These are phyloP conservation scores for Hemileccinum impolitum DNA, from an alignment of 768 basidiomycete species.

Conservation along the genomic window DNA sequence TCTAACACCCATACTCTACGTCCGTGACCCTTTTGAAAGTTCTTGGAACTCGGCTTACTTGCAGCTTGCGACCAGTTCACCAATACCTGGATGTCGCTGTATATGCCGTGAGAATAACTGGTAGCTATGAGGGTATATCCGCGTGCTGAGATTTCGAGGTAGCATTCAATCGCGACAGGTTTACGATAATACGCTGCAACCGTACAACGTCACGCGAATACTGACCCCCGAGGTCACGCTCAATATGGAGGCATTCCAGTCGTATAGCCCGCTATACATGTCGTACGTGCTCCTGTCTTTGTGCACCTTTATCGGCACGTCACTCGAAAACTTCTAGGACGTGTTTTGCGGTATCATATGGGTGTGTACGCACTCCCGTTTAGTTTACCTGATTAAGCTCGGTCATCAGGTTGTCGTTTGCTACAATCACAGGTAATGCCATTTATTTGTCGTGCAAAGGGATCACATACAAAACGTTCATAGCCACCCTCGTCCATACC, in stretches of 20 bases:
- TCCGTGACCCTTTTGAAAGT: constrained; percentile 46
- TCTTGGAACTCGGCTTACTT: neutral
- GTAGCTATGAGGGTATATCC: neutral
- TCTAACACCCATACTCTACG: constrained; percentile 37
- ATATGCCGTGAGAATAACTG: constrained; percentile 49
- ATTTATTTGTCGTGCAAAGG: too few species aligned
- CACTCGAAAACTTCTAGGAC: constrained; percentile 12
- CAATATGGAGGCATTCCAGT: constrained; percentile 48
- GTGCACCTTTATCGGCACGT: constrained; percentile 5
- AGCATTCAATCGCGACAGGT: constrained; percentile 59
- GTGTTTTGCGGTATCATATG: constrained; percentile 30
- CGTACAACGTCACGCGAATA: constrained; percentile 60
- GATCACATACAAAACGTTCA: too few species aligned
- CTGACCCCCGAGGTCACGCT: constrained; percentile 51
- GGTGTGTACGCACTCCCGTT: constrained; percentile 9
- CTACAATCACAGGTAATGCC: constrained; percentile 77
- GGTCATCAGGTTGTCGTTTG: constrained; percentile 73
- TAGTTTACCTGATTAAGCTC: constrained; percentile 29
- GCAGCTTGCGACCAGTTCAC: constrained; percentile 40
- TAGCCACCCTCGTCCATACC: constrained; percentile 30
- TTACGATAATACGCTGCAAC: constrained; percentile 55
- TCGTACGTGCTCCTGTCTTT: constrained; percentile 30
- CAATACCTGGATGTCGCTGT: constrained; percentile 58
- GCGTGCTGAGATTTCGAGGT: neutral
- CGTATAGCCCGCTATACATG: constrained; percentile 60